Conservation (phyloP, 2,329 filamentous ascomycete species). For the Allantophomopsis cytisporea region DNA sequence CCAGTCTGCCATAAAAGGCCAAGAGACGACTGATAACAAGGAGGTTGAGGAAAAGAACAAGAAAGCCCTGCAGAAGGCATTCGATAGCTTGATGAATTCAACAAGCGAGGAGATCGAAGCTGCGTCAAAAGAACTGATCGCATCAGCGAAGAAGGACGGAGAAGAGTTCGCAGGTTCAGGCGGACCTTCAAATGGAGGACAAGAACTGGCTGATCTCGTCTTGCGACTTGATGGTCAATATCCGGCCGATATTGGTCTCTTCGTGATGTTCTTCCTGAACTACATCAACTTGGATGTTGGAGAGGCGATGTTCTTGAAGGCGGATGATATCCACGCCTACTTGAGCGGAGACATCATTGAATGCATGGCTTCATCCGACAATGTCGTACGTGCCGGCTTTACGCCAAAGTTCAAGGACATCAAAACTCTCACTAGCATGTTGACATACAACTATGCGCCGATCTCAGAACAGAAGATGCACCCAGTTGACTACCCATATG, state of each 20-base stretch:
- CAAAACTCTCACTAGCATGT: conserved; percentile 71
- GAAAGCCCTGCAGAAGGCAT: conserved; percentile 60
- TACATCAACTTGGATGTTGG: conserved; percentile 78
- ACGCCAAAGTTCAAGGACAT: conserved; percentile 99
- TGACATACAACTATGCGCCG: conserved; percentile 91
- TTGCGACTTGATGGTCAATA: conserved; percentile 70
- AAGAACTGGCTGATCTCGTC: conserved; percentile 65
- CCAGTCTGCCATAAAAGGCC: conserved; percentile 35
- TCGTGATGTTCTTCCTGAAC: conserved; percentile 96
- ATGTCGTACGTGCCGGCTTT: conserved; percentile 92
- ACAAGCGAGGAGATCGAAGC: conserved; percentile 49
- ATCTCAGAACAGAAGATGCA: conserved; percentile 92
- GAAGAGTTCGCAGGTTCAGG: conserved; percentile 63
- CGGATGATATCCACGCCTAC: conserved; percentile 96
- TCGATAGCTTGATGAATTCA: conserved; percentile 70
- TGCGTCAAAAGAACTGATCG: conserved; percentile 56
- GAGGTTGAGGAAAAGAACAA: conserved; percentile 51
- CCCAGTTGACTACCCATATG: conserved; percentile 75
- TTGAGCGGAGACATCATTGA: conserved; percentile 90
- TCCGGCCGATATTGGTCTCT: conserved; percentile 79
- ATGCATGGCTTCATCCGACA: conserved; percentile 98
- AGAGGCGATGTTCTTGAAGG: conserved; percentile 90
- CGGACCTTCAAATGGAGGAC: conserved; percentile 50
- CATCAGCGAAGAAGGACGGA: conserved; percentile 54
- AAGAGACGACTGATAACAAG: conserved; percentile 25